Percentiles rank a stretch among this genome's conserved stretches.
Evolutionary conservation across 352 stramenopile genomes (phyloP).

Genomic region (Globisporangium nagaii): DNA sequence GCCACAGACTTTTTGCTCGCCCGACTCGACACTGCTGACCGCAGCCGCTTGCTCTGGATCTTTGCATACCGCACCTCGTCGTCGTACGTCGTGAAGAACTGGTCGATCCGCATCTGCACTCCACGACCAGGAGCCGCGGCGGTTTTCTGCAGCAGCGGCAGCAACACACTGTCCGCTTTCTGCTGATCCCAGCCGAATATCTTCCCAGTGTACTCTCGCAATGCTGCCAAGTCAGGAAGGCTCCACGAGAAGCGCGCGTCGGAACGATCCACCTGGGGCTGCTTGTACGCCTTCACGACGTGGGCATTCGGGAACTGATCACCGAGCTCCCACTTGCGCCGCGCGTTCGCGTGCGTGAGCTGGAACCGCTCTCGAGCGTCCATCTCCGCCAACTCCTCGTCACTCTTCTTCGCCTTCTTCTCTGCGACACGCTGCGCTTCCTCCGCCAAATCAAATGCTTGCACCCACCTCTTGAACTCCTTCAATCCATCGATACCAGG

Average conservation of each 20-base stretch:
- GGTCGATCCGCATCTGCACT: constrained; percentile 91
- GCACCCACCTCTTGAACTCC: constrained; percentile 74
- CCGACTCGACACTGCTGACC: constrained; percentile 61
- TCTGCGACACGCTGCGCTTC: constrained; percentile 37
- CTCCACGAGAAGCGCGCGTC: constrained; percentile 91
- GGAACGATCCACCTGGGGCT: constrained; percentile 85
- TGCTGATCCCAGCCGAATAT: constrained; percentile 92
- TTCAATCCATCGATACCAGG: constrained; percentile 82
- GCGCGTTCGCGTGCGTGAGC: constrained; percentile 85
- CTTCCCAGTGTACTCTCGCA: constrained; percentile 85
- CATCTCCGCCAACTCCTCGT: constrained; percentile 41
- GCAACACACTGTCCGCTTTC: constrained; percentile 87
- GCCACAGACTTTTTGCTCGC: background rate
- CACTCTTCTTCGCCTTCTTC: constrained; percentile 50
- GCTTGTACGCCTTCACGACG: constrained; percentile 92
- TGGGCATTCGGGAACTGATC: constrained; percentile 91
- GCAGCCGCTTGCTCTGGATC: constrained; percentile 86
- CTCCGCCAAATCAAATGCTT: constrained; percentile 53
- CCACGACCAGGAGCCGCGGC: constrained; percentile 23
- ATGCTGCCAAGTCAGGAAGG: constrained; percentile 78
- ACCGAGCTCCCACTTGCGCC: constrained; percentile 90
- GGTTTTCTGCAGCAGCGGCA: constrained; percentile 86
- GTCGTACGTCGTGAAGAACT: constrained; percentile 95
- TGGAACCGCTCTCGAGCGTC: constrained; percentile 78
- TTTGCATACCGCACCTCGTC: constrained; percentile 95